These are phyloP conservation scores for Triticum aestivum DNA, from an alignment of 176 grass and related monocot genomes.

Conservation along the genomic window IWGSC_CS_RefSeq_v2.1 NC_057802.1:426280982-426281481, in stretches of 20 bases:
- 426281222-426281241: constrained; percentile 53
- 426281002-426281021: not conserved
- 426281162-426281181: constrained; percentile 78
- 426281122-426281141: not conserved
- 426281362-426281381: constrained; percentile 86
- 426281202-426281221: constrained; percentile 91
- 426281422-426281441: constrained; percentile 88
- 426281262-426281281: constrained; percentile 80
- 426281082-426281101: not conserved
- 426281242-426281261: constrained; percentile 84
- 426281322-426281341: constrained; percentile 19
- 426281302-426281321: constrained; percentile 22
- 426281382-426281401: constrained; percentile 88
- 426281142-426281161: not conserved
- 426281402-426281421: constrained; percentile 86
- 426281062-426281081: not conserved
- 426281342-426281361: constrained; percentile 11
- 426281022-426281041: not conserved
- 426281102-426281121: constrained; percentile 17
- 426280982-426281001: not conserved
- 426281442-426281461: constrained; percentile 80
- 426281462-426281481: constrained; percentile 68
- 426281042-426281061: not conserved
- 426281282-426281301: constrained; percentile 70
- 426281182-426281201: constrained; percentile 99